Conservation (phyloP, 768 basidiomycete species). For the Rubroboletus satanas region DNA sequence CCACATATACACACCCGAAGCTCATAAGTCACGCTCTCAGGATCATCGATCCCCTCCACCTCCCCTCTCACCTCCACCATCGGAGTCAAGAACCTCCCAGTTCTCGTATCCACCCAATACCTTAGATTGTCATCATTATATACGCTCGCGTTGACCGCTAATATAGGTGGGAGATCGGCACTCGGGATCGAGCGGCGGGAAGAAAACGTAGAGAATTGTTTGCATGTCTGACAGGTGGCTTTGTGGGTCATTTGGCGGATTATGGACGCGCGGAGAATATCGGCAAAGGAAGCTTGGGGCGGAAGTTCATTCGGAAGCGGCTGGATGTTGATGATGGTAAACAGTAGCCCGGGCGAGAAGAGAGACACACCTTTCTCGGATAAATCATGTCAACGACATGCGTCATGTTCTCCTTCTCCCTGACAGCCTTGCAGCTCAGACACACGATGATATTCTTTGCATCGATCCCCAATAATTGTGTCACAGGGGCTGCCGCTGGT, state of each 20-base stretch:
- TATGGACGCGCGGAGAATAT: slow-evolving; percentile 70
- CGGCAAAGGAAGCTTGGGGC: slow-evolving; percentile 51
- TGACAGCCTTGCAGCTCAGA: slow-evolving; percentile 62
- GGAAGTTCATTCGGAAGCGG: slow-evolving; percentile 36
- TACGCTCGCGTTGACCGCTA: slow-evolving; percentile 83
- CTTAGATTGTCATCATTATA: slow-evolving; percentile 69
- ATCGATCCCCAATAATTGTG: slow-evolving; percentile 81
- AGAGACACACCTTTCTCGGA: slow-evolving; percentile 64
- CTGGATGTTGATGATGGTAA: slow-evolving; percentile 19
- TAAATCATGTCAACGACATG: slow-evolving; percentile 87
- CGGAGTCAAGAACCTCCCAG: slow-evolving; percentile 52
- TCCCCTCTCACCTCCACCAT: slow-evolving; percentile 56
- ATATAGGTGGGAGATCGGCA: slow-evolving; percentile 70
- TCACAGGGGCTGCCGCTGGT: slow-evolving; percentile 66
- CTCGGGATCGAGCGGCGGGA: slow-evolving; percentile 64
- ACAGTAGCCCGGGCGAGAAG: neutral
- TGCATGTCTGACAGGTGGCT: slow-evolving; percentile 82
- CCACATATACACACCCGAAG: slow-evolving; percentile 55
- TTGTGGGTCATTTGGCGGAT: slow-evolving; percentile 81
- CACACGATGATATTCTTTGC: slow-evolving; percentile 76
- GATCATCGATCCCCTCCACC: slow-evolving; percentile 54
- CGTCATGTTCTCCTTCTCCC: slow-evolving; percentile 73
- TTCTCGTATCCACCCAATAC: slow-evolving; percentile 64
- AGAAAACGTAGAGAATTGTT: slow-evolving; percentile 68
- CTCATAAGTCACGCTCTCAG: slow-evolving; percentile 57